Evolutionary conservation across 345 rosid species (phyloP).

Genomic region (Draba incana): DNA sequence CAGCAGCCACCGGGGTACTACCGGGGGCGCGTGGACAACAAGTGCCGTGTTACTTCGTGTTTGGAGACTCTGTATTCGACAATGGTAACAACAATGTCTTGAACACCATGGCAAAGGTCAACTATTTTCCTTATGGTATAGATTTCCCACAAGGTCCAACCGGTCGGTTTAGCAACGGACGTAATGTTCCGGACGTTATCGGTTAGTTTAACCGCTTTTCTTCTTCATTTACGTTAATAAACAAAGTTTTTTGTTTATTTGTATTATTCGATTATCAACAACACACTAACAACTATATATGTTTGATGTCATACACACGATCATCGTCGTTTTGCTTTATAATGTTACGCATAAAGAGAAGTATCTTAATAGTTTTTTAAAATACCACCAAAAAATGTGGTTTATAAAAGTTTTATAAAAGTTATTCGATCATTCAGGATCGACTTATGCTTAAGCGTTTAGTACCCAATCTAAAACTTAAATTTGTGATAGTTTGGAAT

Average conservation of each 20-base stretch:
- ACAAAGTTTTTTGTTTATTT: too few relatives aligned
- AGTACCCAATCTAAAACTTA: too few relatives aligned
- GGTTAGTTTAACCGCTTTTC: slow-evolving; percentile 41
- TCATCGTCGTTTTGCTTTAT: too few relatives aligned
- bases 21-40: slow-evolving; percentile 33
- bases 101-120: slow-evolving; percentile 51
- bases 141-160: slow-evolving; percentile 60
- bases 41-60: slow-evolving; percentile 61
- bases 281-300: too few relatives aligned
- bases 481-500: too few relatives aligned
- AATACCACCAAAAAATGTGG: too few relatives aligned
- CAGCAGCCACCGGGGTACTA: neutral
- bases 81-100: slow-evolving; percentile 66
- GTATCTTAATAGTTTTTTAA: too few relatives aligned
- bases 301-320: neutral
- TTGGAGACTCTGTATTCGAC: slow-evolving; percentile 67
- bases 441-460: too few relatives aligned
- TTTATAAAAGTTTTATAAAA: too few relatives aligned
- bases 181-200: slow-evolving; percentile 51
- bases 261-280: neutral
- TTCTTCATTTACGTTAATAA: too few relatives aligned
- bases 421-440: too few relatives aligned
- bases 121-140: slow-evolving; percentile 65
- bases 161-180: slow-evolving; percentile 69
- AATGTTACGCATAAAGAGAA: too few relatives aligned